A percentile compares a stretch with the other conserved stretches of the same genome.
phyloP scores from a whole-genome alignment of 192 early-diverging fungal genomes.

The Linnemannia zychae region DNA sequence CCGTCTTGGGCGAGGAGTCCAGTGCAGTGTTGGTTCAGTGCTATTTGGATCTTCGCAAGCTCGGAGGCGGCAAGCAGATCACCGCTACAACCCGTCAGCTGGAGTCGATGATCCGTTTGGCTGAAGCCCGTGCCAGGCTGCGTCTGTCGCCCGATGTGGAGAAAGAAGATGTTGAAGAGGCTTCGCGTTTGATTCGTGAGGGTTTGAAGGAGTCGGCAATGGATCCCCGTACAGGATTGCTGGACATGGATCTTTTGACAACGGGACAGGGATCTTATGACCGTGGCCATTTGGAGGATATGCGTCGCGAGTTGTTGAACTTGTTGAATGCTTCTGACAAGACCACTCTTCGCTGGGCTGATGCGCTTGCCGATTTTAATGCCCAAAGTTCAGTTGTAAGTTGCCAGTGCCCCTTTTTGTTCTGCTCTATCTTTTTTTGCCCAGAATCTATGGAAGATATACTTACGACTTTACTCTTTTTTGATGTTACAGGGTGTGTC shows the following conservation, averaged over 20 bases:
- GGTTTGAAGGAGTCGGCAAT: slow-evolving; percentile 94
- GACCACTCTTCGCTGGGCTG: slow-evolving; percentile 53
- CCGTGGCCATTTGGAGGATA: slow-evolving; percentile 71
- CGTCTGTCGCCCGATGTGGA: slow-evolving; percentile 84
- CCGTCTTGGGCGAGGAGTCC: slow-evolving; percentile 83
- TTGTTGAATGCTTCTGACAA: slow-evolving; percentile 54
- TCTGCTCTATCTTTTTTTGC: background rate
- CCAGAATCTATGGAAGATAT: background rate
- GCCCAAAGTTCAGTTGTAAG: slow-evolving; percentile 61
- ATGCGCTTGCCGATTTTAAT: slow-evolving; percentile 63
- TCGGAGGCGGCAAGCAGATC: slow-evolving; percentile 79
- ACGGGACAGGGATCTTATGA: slow-evolving; percentile 90
- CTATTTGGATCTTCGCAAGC: slow-evolving; percentile 87
- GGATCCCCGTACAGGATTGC: slow-evolving; percentile 92
- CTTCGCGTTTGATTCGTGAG: slow-evolving; percentile 86
- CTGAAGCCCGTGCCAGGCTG: slow-evolving; percentile 95
- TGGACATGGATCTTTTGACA: slow-evolving; percentile 93
- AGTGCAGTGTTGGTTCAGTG: slow-evolving; percentile 78
- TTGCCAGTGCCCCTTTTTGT: slow-evolving; percentile 17
- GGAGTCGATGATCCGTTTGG: slow-evolving; percentile 97
- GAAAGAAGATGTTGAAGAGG: slow-evolving; percentile 87
- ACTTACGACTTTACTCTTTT: background rate
- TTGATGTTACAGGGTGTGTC: slow-evolving; percentile 20
- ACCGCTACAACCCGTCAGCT: slow-evolving; percentile 96
- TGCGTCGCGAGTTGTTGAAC: slow-evolving; percentile 65